Percentiles rank a stretch among this genome's conserved stretches.
Conservation (phyloP, 345 rosid species). For the Boechera retrofracta region DNA sequence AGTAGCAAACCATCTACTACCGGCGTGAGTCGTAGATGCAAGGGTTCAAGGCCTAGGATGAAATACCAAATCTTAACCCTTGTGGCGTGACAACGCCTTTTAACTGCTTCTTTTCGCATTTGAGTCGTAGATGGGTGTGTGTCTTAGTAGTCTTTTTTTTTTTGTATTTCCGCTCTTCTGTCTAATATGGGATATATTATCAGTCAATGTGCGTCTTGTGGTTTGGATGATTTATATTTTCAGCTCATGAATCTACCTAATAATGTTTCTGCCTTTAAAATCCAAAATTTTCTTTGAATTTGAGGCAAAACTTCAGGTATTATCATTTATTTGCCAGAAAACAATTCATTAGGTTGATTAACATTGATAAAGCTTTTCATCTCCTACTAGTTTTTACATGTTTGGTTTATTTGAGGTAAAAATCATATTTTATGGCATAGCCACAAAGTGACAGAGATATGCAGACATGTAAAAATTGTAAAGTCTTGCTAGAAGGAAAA, state of each 20-base stretch:
- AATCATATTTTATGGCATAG: neutral
- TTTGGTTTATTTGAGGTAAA: neutral
- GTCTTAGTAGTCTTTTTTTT: neutral
- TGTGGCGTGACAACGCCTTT: constrained; percentile 18
- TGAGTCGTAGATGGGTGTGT: constrained; percentile 23
- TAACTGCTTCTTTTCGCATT: neutral
- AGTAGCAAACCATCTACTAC: constrained; percentile 37
- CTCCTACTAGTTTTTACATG: neutral
- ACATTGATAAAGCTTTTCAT: neutral
- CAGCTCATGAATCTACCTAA: neutral
- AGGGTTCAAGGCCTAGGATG: constrained; percentile 74
- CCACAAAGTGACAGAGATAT: too few relatives aligned
- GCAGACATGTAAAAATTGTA: neutral
- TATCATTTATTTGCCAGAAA: neutral
- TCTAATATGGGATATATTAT: neutral
- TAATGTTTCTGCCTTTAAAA: neutral
- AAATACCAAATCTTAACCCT: constrained; percentile 30
- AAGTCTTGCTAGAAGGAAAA: neutral
- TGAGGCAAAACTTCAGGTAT: neutral
- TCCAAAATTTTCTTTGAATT: neutral
- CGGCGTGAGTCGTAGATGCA: constrained; percentile 60
- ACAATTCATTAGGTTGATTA: neutral
- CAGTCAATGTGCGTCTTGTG: constrained; percentile 7
- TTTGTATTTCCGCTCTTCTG: constrained; percentile 2
- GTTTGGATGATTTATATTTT: constrained; percentile 3